Percentiles rank a stretch among this genome's conserved stretches.
Evolutionary conservation across 495 filamentous ascomycete genomes (phyloP).

Genomic region (Annulohypoxylon nitens): DNA sequence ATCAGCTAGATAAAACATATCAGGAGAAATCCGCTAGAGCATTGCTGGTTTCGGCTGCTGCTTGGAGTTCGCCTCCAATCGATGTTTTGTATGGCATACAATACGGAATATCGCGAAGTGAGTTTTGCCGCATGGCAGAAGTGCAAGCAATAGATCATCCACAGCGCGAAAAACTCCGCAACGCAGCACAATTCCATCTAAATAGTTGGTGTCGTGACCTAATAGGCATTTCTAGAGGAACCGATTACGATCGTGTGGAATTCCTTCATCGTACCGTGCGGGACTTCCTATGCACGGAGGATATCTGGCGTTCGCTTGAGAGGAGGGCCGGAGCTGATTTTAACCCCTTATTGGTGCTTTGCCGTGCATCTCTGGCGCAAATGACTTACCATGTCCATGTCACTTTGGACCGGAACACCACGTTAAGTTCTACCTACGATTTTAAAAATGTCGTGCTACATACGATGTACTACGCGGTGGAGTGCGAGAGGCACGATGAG

Average conservation of each 20-base stretch:
- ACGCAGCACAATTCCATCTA: constrained; percentile 9
- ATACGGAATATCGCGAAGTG: neutral
- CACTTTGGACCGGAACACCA: neutral
- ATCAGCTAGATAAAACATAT: constrained; percentile 21
- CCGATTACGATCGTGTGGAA: constrained; percentile 9
- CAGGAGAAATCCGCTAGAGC: constrained; percentile 23
- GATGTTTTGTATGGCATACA: constrained; percentile 15
- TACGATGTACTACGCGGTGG: constrained; percentile 28
- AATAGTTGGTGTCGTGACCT: constrained; percentile 27
- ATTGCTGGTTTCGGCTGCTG: constrained; percentile 19
- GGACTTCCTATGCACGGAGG: constrained; percentile 20
- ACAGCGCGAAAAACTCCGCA: constrained; percentile 2
- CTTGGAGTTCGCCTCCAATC: constrained; percentile 24
- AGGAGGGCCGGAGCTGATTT: constrained; percentile 12
- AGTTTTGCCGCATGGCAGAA: neutral
- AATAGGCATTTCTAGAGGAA: constrained; percentile 9
- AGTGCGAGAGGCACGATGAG: constrained; percentile 21
- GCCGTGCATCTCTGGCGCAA: constrained; percentile 6
- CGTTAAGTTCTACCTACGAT: neutral
- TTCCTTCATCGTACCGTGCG: constrained; percentile 30
- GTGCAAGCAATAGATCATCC: neutral
- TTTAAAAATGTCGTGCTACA: neutral
- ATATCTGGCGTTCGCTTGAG: constrained; percentile 7
- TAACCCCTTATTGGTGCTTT: constrained; percentile 5
- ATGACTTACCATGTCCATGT: constrained; percentile 14